Conservation (phyloP, 2,329 filamentous ascomycete genomes). For the Arthrinium phaeospermum region DNA sequence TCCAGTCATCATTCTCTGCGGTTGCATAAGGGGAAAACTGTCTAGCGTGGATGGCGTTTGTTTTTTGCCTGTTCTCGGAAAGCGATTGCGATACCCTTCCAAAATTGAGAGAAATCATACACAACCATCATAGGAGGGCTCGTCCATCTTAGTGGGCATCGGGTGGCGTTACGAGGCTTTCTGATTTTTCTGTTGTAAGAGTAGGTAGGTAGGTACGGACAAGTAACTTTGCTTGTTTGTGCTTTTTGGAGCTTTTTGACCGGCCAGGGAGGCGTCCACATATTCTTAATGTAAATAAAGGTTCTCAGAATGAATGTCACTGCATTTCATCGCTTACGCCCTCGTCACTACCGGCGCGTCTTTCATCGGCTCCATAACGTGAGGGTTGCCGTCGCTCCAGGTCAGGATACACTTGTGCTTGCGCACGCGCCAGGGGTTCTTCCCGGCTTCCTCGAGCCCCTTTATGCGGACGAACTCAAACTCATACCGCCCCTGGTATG, state of each 20-base stretch:
- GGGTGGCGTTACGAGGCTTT: not conserved
- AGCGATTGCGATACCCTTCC: conserved; percentile 12
- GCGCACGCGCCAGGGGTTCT: conserved; percentile 40
- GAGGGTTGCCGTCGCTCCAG: conserved; percentile 36
- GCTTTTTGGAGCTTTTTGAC: not conserved
- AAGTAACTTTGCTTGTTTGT: not conserved
- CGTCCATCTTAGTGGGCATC: conserved; percentile 3
- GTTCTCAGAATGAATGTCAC: not conserved
- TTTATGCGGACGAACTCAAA: conserved; percentile 35
- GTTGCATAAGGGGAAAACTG: conserved; percentile 4
- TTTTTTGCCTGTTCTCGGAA: not conserved
- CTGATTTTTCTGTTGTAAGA: not conserved
- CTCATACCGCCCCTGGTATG: conserved; percentile 31
- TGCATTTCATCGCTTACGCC: not conserved
- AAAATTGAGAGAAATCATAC: not conserved
- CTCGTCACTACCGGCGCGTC: not conserved
- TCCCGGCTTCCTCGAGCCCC: conserved; percentile 34
- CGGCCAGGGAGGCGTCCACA: not conserved
- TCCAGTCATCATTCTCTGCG: not conserved
- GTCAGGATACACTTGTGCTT: conserved; percentile 29
- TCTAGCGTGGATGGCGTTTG: conserved; percentile 7
- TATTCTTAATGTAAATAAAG: not conserved
- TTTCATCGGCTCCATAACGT: conserved; percentile 27
- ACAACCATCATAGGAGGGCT: not conserved
- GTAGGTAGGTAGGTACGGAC: not conserved